Evolutionary conservation across 164 flowering plant species (phyloP), one percentile per base, ranked within the genome.

Genomic region (Vitis rupestris): DNA sequence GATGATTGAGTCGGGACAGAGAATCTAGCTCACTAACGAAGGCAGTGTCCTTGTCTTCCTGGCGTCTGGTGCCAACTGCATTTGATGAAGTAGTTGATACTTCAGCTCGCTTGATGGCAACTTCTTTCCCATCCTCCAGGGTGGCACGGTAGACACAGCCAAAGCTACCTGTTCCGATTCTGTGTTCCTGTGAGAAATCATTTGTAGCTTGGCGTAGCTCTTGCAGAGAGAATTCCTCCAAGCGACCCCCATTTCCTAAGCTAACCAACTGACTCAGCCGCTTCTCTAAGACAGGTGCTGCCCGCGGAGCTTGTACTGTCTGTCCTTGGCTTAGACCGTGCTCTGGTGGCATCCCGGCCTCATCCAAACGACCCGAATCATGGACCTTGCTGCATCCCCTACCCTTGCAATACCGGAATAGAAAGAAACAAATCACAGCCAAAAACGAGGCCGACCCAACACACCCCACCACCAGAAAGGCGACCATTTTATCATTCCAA

Each of bases 31-130:
- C 98, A 27, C 82, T 74, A n/a, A 83, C 29, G 76, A 93, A 93
- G 0, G 96, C 92, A 8, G 51, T 52, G 64, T 92, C 91, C 67
- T 74, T 89, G 72, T 92, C 90, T 12, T 83, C 90, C 44, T 79
- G 86, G 8, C 83, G 75, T 60, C 75, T 82, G 11, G 78, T 76
- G 31, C 67, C 66, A 4, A 16, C 49, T 0, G 69, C 72, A 30
- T 62, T 57, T 0, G 88, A 74, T 0, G 79, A 52, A 0, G 76
- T 65, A 1, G 65, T 9, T 1, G 87, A 59, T 6, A 48, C 1
- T 53, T 88, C 94, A 0, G 94, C 94, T 47, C 97, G 75, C 70
- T 93, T 93, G 54, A 93, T 76, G 3, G 97, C 97, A 2, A 89
- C 92, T 27, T 81, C 79, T 2, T 86, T 84, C 2, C 92, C 92